phyloP scores from a whole-genome alignment of 2,329 filamentous ascomycete species.

The Hypomyces rosellus region DNA sequence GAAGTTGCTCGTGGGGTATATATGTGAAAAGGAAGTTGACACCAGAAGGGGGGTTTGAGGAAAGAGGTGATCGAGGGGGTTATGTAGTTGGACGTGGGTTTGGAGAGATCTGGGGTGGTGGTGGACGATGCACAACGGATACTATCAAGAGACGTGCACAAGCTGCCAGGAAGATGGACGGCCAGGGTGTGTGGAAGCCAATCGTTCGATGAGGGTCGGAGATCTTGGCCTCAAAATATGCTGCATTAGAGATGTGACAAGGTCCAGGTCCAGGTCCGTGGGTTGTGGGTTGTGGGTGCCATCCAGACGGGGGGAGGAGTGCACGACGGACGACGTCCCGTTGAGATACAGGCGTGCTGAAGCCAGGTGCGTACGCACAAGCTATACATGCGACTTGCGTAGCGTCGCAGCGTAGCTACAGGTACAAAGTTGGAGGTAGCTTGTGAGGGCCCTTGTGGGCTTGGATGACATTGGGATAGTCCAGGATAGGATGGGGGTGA shows the following conservation, averaged over 20 bases:
- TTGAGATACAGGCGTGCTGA: neutral
- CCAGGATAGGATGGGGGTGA: too few relatives aligned
- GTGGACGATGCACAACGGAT: slow-evolving; percentile 11
- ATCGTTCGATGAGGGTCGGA: slow-evolving; percentile 23
- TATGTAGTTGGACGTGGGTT: slow-evolving; percentile 18
- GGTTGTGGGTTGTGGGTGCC: slow-evolving; percentile 8
- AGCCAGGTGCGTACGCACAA: neutral
- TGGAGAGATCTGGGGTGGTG: slow-evolving; percentile 20
- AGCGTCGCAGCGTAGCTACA: too few relatives aligned
- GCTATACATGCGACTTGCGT: neutral
- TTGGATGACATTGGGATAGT: too few relatives aligned
- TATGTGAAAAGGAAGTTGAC: slow-evolving; percentile 16
- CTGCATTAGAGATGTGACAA: slow-evolving; percentile 16
- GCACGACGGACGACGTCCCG: neutral
- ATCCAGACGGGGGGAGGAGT: neutral
- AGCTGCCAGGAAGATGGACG: slow-evolving; percentile 17
- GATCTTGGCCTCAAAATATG: slow-evolving; percentile 21
- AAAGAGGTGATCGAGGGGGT: slow-evolving; percentile 15
- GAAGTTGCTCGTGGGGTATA: slow-evolving; percentile 13
- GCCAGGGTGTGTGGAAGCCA: slow-evolving; percentile 26
- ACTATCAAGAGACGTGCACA: neutral
- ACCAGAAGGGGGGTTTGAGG: slow-evolving; percentile 8
- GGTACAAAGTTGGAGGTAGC: too few relatives aligned
- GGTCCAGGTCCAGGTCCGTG: slow-evolving; percentile 7
- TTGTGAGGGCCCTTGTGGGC: too few relatives aligned